Evolutionary conservation across 2,329 filamentous ascomycete genomes (phyloP), one percentile per base, ranked within the genome.

Genomic region (Teratosphaeriaceae sp.): DNA sequence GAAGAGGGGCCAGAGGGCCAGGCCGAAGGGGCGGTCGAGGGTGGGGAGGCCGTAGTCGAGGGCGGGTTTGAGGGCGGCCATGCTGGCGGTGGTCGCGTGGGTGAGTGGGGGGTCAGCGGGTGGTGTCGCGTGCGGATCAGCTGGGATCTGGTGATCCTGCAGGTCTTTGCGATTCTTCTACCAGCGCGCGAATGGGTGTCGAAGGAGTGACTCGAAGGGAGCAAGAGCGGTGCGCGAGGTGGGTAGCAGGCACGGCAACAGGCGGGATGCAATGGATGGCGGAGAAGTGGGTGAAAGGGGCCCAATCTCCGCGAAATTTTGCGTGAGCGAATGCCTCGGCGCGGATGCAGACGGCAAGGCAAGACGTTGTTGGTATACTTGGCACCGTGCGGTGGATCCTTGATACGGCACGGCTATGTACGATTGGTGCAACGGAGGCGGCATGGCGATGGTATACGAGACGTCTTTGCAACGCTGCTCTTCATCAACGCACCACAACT

Each of bases 1-100:
- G 78, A 97, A 97, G 69, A 94, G 80, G 57, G 90, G 88, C 92
- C 92, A 97, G 67, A 96, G 71, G 51, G 85, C 76, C 55, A 97
- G 73, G 65, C 90, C 92, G 61, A 97, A 97, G 24, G 90, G 90
- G 52, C 85, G 81, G 65, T 96, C 89, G 67, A 97, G 75, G 49
- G 88, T 88, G 44, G 90, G 90, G 54, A 80, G 64, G 63, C 71
- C 71, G 55, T n/a, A n/a, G n/a, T n/a, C n/a, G n/a, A n/a, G n/a
- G n/a, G n/a, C n/a, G n/a, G n/a, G n/a, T n/a, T n/a, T n/a, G n/a
- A n/a, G n/a, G 22, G 20, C 7, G 20, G 6, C 7, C 13, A 20
- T 18, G 23, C 16, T 19, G 6, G 15, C 6, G 18, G 23, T 20
- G 27, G 16, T 33, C 27, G 16, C 6, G n/a, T n/a, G 16, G 31